Base-by-base conservation (phyloP, 2,329 filamentous ascomycete genomes). In the Stemphylium lycopersici region DNA sequence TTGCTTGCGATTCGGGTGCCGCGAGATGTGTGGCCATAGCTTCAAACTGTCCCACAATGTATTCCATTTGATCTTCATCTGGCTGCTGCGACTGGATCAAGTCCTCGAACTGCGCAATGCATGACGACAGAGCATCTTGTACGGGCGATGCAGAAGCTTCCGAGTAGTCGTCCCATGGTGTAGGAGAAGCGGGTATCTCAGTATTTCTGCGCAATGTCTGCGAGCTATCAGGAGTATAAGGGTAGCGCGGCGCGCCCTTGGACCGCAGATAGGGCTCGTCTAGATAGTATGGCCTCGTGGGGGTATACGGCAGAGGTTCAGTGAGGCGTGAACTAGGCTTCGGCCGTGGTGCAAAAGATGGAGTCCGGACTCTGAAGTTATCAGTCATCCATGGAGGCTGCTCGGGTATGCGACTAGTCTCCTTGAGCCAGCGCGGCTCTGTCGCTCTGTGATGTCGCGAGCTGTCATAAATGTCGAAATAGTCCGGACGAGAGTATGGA, bases 1-100 rank as follows among this genome's bases (percentile, higher is more conserved):
- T 50, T 0, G 62, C 59, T 16, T 71, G 66, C 15, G 68, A 42
- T 22, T 67, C 66, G 6, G 69, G 68, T 6, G 65, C 62, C 6
- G 68, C 65, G 13, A 74, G 70, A 37, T 62, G 66, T 1, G 57
- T 56, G 6, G 67, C 65, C 60, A 74, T 71, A 42, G 66, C 61
- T 49, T 74, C 71, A 40, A 74, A 69, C 39, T 69, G 66, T 12
- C 60, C 57, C 2, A 74, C 59, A 16, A 74, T 64, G 42, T 70
- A 73, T 40, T 73, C 69, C 65, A 74, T 68, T 49, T 74, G 70
- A 24, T 68, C 63, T 20, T 71, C 69, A 31, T 65, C 68, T 3
- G 71, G 71, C 39, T 70, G 62, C 20, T 61, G 63, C 4, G 64
- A 65, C 33, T 66, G 59, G 20, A 72, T 71, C 26, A 73, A 60